Conservation (phyloP, 176 grass and related monocot species). For the Carex parvula region DNA sequence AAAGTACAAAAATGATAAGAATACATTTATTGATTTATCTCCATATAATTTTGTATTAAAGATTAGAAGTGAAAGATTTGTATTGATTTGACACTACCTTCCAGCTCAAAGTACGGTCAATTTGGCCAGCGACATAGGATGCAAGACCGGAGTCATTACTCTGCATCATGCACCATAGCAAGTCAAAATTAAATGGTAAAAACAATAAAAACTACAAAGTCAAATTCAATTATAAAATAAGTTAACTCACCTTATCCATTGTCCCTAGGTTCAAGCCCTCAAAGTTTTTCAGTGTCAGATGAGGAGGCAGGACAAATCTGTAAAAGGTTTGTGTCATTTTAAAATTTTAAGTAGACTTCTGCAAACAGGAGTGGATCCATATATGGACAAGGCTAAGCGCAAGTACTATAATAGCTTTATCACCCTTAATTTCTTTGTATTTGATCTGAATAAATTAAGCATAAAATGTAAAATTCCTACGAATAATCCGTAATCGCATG, state of each 20-base stretch:
- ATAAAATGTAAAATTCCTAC: too few species aligned
- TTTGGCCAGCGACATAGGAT: conserved; percentile 89
- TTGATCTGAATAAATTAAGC: too few species aligned
- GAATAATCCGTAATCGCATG: too few species aligned
- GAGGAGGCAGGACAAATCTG: conserved; percentile 87
- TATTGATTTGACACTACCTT: conserved; percentile 41
- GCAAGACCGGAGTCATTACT: conserved; percentile 83
- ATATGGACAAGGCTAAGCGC: too few species aligned
- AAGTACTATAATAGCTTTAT: too few species aligned
- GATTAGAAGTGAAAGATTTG: background rate
- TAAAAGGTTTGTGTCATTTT: conserved; percentile 6
- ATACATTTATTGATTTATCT: background rate
- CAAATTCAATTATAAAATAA: background rate
- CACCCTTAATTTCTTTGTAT: too few species aligned
- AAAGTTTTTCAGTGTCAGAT: conserved; percentile 91
- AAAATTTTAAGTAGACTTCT: background rate
- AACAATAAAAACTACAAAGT: background rate
- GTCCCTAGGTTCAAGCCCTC: conserved; percentile 86
- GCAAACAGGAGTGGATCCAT: too few species aligned
- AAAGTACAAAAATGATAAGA: background rate
- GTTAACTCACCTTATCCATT: conserved; percentile 69
- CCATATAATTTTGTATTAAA: background rate
- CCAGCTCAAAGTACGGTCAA: conserved; percentile 94
- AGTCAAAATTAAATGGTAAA: conserved; percentile 11
- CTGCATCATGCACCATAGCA: conserved; percentile 30